Evolutionary conservation across 257 asterid species (phyloP), one percentile per base, ranked within the genome.

Genomic region (Coffea eugenioides): DNA sequence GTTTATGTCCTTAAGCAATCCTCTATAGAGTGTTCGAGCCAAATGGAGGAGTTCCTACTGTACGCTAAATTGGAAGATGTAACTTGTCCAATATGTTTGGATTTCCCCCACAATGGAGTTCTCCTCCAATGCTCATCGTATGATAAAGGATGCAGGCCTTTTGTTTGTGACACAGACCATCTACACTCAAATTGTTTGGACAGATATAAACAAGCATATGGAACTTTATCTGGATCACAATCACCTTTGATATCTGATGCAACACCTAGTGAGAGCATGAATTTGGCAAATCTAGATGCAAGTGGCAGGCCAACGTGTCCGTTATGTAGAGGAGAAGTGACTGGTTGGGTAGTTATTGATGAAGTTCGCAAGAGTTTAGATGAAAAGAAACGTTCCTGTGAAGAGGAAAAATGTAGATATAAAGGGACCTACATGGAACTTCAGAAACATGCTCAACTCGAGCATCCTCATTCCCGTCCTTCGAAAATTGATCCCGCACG

Each of bases 401-500:
- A 90, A 81, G 97, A 91, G 84, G 87, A 87, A 16, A 92, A 87
- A 80, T 93, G 98, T 83, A 75, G 73, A 51, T 93, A 87, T 80
- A 77, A 89, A 43, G 98, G 97, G 74, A 86, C 95, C 11, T 91
- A 81, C 73, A 23, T 75, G 71, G 97, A 93, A 84, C 97, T 93
- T 71, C 91, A 82, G 71, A 85, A 86, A 88, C 98, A 93, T 84
- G 96, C 89, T 6, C 85, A 82, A 56, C 73, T 89, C 23, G 97
- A 90, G 79, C 98, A 93, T 80, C 98, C 98, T 54, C 93, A 90
- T 79, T 88, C 97, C 27, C 80, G 88, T 80, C 98, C 96, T 70
- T 90, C 98, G 2, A 92, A 93, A 77, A 86, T 93, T 9, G 98
- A 93, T 81, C 95, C 95, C 36, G 96, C 97, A 23, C 89, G 97